Conservation (phyloP, 2,329 filamentous ascomycete species). For the Colletotrichum spaethianum region DNA sequence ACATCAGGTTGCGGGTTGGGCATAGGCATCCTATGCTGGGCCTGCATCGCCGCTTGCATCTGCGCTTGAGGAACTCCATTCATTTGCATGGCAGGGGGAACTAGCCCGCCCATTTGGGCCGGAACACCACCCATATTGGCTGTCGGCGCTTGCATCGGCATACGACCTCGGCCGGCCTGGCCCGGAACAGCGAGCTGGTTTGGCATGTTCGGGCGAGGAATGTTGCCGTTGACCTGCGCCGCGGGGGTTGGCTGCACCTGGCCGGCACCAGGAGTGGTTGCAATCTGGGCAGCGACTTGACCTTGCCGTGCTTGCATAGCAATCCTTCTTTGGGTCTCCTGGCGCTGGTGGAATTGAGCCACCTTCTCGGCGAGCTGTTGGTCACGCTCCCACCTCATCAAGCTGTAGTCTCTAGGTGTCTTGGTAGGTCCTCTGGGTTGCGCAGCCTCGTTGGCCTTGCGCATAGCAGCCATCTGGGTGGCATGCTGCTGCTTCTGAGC, state of each 20-base stretch:
- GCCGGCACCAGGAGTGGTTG: slow-evolving; percentile 53
- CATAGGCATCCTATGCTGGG: slow-evolving; percentile 73
- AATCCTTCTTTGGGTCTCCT: slow-evolving; percentile 68
- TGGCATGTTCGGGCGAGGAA: slow-evolving; percentile 58
- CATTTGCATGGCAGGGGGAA: slow-evolving; percentile 69
- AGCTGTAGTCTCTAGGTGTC: slow-evolving; percentile 92
- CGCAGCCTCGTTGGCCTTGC: slow-evolving; percentile 81
- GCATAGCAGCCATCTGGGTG: slow-evolving; percentile 80
- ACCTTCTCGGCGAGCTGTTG: slow-evolving; percentile 75
- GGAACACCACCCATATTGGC: slow-evolving; percentile 64
- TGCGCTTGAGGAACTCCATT: slow-evolving; percentile 79
- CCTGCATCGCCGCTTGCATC: slow-evolving; percentile 71
- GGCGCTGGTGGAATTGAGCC: slow-evolving; percentile 69
- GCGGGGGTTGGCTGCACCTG: slow-evolving; percentile 47
- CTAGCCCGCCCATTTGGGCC: slow-evolving; percentile 66
- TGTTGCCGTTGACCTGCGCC: slow-evolving; percentile 46
- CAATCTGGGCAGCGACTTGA: slow-evolving; percentile 59
- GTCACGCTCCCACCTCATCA: slow-evolving; percentile 89
- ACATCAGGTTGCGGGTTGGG: slow-evolving; percentile 64
- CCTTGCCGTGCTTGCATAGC: slow-evolving; percentile 62
- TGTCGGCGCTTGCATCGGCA: slow-evolving; percentile 68
- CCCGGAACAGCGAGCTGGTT: slow-evolving; percentile 61
- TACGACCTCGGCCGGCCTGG: slow-evolving; percentile 62
- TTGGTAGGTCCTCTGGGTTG: slow-evolving; percentile 69
- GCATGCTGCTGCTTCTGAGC: slow-evolving; percentile 90